Base-by-base conservation (phyloP, 202 grass and related monocot species). In the Elaeis oleifera region DNA sequence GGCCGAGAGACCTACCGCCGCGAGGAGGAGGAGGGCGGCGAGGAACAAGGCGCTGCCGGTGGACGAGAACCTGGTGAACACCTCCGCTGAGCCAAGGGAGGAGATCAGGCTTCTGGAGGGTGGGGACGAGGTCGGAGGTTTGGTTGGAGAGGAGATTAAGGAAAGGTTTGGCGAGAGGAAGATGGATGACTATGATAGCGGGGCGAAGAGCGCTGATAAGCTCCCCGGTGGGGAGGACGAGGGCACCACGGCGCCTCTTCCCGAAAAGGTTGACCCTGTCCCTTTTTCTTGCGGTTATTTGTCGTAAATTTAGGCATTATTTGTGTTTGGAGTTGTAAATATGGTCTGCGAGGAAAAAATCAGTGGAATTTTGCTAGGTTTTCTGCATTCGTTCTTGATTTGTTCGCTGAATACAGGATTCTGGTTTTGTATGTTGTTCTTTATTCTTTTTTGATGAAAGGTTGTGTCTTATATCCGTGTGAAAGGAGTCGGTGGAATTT, bases 131-230 rank as follows among this genome's bases (percentile, higher is more conserved):
- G 55, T 52, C 71, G 76, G 70, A 28, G 57, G 69, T 3, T 60
- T 73, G 17, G 27, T 23, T 52, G 26, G 59, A 27, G 51, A 56
- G 44, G 56, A 64, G 51, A 73, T 73, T 48, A 36, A 23, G 20
- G 70, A 64, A 68, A 58, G 63, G 16, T 9, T 72, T 27, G 59
- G 64, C 32, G 63, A 73, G 63, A 63, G 56, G 79, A 72, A n/a
- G 56, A 99, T 99, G 94, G 82, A 64, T 61, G 80, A 69, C 58
- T 61, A 60, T 55, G 88, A 84, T 25, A 99, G 83, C 50, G 84
- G 58, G 29, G 84, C 24, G 8, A 85, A 23, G 64, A 92, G 89
- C 59, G 71, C 70, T 27, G 95, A 99, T 62, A 95, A 79, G 67
- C 24, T 73, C 16, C 51, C 74, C 51, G 51, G 54, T 51, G 29